A percentile compares a stretch with the other conserved stretches of the same genome.
Conservation (phyloP, 2,329 filamentous ascomycete species). For the Talaromyces funiculosus region DNA sequence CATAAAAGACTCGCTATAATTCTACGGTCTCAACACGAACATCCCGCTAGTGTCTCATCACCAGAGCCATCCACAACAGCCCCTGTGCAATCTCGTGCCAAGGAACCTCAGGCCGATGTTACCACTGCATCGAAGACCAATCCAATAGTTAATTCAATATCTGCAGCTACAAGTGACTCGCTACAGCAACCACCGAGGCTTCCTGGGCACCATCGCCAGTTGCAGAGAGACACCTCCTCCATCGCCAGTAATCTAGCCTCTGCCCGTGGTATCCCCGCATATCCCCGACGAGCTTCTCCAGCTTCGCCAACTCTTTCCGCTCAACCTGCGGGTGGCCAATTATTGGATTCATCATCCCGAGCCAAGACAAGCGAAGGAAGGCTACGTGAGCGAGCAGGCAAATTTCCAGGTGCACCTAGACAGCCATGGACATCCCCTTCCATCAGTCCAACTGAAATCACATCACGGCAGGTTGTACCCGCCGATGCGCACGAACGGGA, state of each 20-base stretch:
- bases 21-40: constrained; percentile 62
- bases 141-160: constrained; percentile 24
- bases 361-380: constrained; percentile 27
- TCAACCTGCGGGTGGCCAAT: constrained; percentile 65
- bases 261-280: constrained; percentile 66
- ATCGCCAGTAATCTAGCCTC: constrained; percentile 86
- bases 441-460: constrained; percentile 30
- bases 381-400: constrained; percentile 24
- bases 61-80: constrained; percentile 16
- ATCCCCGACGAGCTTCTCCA: constrained; percentile 56
- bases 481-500: constrained; percentile 25
- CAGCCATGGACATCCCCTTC: constrained; percentile 32
- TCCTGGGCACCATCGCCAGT: constrained; percentile 40
- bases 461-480: constrained; percentile 28
- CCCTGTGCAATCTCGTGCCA: constrained; percentile 16
- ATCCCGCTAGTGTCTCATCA: constrained; percentile 32
- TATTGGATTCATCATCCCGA: constrained; percentile 52
- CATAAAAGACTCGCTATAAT: constrained; percentile 78
- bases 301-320: constrained; percentile 67
- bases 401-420: constrained; percentile 20
- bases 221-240: constrained; percentile 67
- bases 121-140: constrained; percentile 19
- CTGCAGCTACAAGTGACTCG: constrained; percentile 15
- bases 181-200: constrained; percentile 35
- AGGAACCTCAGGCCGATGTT: constrained; percentile 16